These are phyloP conservation scores for Phialophora expanda DNA, from an alignment of 2,329 filamentous ascomycete species.

Conservation along the genomic window DNA sequence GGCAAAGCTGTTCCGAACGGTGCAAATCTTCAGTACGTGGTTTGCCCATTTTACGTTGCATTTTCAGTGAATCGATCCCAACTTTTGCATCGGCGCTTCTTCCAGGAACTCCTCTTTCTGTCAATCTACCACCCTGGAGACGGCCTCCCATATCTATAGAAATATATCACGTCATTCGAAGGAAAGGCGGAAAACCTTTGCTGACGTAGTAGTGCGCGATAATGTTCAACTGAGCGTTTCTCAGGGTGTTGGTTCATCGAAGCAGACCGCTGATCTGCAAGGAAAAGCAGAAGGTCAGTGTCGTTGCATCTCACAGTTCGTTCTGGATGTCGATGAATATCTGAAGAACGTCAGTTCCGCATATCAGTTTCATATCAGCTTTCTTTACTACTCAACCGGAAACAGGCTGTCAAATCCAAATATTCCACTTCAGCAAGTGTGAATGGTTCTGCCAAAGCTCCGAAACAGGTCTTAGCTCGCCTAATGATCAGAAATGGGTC, in stretches of 20 bases:
- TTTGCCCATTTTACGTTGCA: constrained; percentile 66
- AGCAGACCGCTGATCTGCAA: constrained; percentile 64
- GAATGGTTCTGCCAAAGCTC: constrained; percentile 51
- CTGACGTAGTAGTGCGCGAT: constrained; percentile 76
- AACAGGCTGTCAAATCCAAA: constrained; percentile 69
- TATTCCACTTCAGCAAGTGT: constrained; percentile 75
- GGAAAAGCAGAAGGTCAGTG: constrained; percentile 64
- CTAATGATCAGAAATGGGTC: too few species aligned
- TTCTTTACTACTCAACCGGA: constrained; percentile 50
- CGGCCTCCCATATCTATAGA: constrained; percentile 40
- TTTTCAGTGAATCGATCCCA: constrained; percentile 69
- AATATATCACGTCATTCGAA: constrained; percentile 42
- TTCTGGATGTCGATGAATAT: constrained; percentile 53
- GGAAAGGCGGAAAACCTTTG: constrained; percentile 41
- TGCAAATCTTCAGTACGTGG: constrained; percentile 76
- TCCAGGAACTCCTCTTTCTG: constrained; percentile 64
- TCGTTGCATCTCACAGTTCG: constrained; percentile 67
- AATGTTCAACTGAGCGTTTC: constrained; percentile 68
- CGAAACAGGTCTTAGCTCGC: too few species aligned
- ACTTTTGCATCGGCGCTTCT: constrained; percentile 69
- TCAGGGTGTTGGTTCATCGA: constrained; percentile 62
- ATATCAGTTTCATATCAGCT: not conserved
- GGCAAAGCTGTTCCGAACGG: constrained; percentile 76
- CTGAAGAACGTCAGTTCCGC: too few species aligned
- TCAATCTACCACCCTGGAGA: constrained; percentile 54